phyloP scores from a whole-genome alignment of 2,329 filamentous ascomycete genomes.

The Colletotrichum magnum region DNA sequence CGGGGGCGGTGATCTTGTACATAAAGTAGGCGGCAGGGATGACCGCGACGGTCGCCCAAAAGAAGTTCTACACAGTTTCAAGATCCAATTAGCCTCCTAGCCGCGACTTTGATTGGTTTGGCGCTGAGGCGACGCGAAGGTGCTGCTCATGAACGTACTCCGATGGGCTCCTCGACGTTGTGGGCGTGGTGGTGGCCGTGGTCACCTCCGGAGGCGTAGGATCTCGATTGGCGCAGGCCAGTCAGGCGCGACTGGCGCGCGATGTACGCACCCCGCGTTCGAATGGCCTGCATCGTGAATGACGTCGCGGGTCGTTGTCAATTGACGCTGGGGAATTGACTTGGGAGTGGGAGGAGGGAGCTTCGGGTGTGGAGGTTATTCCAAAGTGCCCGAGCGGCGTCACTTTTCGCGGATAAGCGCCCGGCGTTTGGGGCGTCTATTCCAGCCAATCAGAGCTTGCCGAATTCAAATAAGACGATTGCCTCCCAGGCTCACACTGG shows the following conservation, averaged over 20 bases:
- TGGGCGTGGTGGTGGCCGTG: slow-evolving; percentile 62
- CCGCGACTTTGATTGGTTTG: not conserved
- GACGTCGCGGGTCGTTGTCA: slow-evolving; percentile 30
- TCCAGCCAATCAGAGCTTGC: slow-evolving; percentile 32
- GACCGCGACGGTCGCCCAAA: slow-evolving; percentile 61
- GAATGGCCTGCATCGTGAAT: slow-evolving; percentile 54
- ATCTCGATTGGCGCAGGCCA: slow-evolving; percentile 55
- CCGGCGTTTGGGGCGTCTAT: slow-evolving; percentile 11
- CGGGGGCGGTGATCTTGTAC: slow-evolving; percentile 65
- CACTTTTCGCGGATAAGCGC: slow-evolving; percentile 37
- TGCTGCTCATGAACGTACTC: slow-evolving; percentile 60
- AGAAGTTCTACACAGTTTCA: slow-evolving; percentile 45
- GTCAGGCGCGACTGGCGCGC: slow-evolving; percentile 54
- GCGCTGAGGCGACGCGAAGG: not conserved
- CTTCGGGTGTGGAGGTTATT: slow-evolving; percentile 36
- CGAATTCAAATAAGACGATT: slow-evolving; percentile 41
- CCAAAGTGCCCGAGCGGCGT: slow-evolving; percentile 32
- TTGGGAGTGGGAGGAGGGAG: slow-evolving; percentile 25
- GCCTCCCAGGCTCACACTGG: slow-evolving; percentile 23
- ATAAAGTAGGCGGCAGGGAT: slow-evolving; percentile 60
- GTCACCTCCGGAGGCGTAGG: slow-evolving; percentile 66
- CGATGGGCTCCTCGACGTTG: slow-evolving; percentile 67
- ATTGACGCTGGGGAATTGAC: slow-evolving; percentile 34
- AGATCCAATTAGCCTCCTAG: slow-evolving; percentile 3
- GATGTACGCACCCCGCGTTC: slow-evolving; percentile 53